Base-by-base conservation (phyloP, 2,329 filamentous ascomycete species). In the Mycosphaerella sp. region DNA sequence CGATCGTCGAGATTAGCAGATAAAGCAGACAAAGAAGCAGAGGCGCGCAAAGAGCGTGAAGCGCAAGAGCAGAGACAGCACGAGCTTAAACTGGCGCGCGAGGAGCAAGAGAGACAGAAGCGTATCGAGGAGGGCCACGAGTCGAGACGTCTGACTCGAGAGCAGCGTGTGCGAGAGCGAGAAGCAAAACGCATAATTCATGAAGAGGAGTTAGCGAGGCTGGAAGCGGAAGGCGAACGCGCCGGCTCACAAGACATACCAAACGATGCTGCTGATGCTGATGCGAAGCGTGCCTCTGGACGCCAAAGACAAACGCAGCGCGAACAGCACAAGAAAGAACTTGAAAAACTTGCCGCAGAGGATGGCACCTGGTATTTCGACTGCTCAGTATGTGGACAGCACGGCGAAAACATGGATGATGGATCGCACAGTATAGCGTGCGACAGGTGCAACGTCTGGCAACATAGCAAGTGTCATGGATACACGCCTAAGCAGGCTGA, bases 291-390 rank as follows among this genome's bases (percentile, higher is more conserved):
- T 44, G 70, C 86, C 18, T 95, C 89, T 2, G 86, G 89, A 61
- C 82, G 89, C 45, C 83, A 86, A 49, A 79, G 90, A n/a, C 84
- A 89, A 63, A 82, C 82, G 3, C 86, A 93, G 66, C 87, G 94
- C 63, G 86, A 89, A 63, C 86, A 79, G 68, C 87, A 83, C 57
- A 85, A 86, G 67, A 84, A 84, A 67, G 87, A 87, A 30, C 74
- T 95, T 9, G 79, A 86, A 59, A 80, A 85, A 49, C 77, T 95
- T 18, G 79, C 70, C 3, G 70, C 82, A 16, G 77, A 83, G 59
- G 87, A 93, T 42, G 87, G 89, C 10, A 82, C 89, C 45, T 97
- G 93, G 93, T 79, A 89, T 35, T 98, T 98, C 62, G 93, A 98
- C 66, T 98, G 93, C 66, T 77, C 80, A 12, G 79, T 87, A 21